These are phyloP conservation scores for Fonsecaea erecta DNA, from an alignment of 2,329 filamentous ascomycete species.

Conservation along the genomic window DNA sequence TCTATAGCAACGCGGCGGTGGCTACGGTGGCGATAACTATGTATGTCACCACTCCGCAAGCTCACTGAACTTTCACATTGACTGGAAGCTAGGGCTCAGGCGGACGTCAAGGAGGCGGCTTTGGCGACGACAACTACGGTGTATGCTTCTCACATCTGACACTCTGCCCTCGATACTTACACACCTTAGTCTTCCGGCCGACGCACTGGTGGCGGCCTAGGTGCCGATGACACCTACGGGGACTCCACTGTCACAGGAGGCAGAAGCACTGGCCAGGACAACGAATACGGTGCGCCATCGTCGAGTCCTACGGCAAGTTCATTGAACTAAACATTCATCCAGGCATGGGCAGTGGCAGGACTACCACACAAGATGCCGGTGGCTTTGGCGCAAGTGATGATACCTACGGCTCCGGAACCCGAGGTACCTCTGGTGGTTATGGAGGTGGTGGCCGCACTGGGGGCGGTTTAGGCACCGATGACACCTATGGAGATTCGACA, in stretches of 20 bases:
- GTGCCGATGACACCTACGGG: constrained; percentile 33
- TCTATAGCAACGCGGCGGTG: constrained; percentile 30
- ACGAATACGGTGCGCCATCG: constrained; percentile 5
- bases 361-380: constrained; percentile 8
- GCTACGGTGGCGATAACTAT: constrained; percentile 34
- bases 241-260: constrained; percentile 18
- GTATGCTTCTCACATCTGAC: constrained; percentile 4
- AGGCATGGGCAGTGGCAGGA: constrained; percentile 17
- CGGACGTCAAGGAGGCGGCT: constrained; percentile 24
- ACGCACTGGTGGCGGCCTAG: constrained; percentile 32
- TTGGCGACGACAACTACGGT: constrained; percentile 30
- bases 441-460: constrained; percentile 24
- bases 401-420: constrained; percentile 29
- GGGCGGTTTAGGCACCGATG: constrained; percentile 20
- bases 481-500: constrained; percentile 20
- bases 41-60: constrained; percentile 11
- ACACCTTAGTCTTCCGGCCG: constrained; percentile 7
- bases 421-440: constrained; percentile 31
- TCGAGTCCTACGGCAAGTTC: neutral
- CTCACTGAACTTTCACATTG: neutral
- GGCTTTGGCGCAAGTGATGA: constrained; percentile 32
- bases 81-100: constrained; percentile 14
- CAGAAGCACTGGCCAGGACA: constrained; percentile 8
- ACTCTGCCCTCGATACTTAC: neutral
- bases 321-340: neutral